Conservation (phyloP, 2,329 filamentous ascomycete genomes). For the Didymosphaeria variabile region DNA sequence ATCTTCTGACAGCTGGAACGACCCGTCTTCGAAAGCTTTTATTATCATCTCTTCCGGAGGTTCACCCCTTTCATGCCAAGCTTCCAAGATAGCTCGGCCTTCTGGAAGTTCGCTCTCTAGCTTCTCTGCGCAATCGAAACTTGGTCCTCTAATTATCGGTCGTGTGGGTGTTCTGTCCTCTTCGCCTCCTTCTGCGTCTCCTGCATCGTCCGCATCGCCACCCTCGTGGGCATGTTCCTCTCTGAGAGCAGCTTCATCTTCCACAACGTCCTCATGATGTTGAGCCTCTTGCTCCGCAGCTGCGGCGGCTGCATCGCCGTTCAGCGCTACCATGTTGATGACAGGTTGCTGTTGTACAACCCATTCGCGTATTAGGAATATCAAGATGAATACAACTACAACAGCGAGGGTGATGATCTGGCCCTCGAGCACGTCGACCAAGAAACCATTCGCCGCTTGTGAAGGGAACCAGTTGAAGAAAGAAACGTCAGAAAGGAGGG, state of each 20-base stretch:
- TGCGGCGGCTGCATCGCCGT: conserved; percentile 40
- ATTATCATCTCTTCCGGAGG: conserved; percentile 30
- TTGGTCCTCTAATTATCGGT: conserved; percentile 18
- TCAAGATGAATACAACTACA: conserved; percentile 93
- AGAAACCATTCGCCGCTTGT: conserved; percentile 75
- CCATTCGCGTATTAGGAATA: conserved; percentile 96
- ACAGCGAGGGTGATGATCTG: conserved; percentile 92
- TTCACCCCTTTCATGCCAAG: conserved; percentile 28
- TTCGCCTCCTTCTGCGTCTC: conserved; percentile 12
- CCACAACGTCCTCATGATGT: conserved; percentile 34
- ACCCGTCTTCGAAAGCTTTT: conserved; percentile 5
- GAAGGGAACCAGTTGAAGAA: conserved; percentile 63
- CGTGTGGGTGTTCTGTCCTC: conserved; percentile 18
- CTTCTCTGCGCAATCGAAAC: conserved; percentile 27
- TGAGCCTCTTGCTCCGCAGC: conserved; percentile 18
- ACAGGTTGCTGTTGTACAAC: conserved; percentile 97
- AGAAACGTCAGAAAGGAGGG: conserved; percentile 65
- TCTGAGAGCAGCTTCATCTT: conserved; percentile 30
- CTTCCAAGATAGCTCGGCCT: conserved; percentile 18
- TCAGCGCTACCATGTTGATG: conserved; percentile 73
- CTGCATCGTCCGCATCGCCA: background rate
- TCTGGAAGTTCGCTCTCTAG: conserved; percentile 22
- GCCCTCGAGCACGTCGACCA: conserved; percentile 88
- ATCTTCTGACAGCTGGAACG: background rate
- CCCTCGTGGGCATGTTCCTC: conserved; percentile 11